A percentile compares a stretch with the other conserved stretches of the same genome.
These are phyloP conservation scores for Cylindrodendrum hubeiense DNA, from an alignment of 2,329 filamentous ascomycete genomes.

Conservation along the genomic window DNA sequence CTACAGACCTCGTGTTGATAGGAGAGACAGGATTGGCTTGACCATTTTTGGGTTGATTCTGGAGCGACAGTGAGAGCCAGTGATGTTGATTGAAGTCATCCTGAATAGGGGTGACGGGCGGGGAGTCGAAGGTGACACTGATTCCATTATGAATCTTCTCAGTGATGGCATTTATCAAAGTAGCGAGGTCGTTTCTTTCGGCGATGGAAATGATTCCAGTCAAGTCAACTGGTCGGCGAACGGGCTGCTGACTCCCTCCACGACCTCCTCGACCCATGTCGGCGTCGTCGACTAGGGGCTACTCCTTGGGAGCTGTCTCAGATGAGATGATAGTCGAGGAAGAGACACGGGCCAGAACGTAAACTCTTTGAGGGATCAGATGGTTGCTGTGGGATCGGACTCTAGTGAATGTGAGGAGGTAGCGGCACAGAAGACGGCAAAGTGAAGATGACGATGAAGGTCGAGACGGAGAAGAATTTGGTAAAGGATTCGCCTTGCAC, in stretches of 20 bases:
- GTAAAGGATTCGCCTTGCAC: too few relatives aligned
- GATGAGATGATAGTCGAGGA: background rate
- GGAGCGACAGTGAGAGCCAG: slow-evolving; percentile 52
- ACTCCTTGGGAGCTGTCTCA: background rate
- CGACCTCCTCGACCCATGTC: slow-evolving; percentile 57
- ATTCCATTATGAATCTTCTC: slow-evolving; percentile 68
- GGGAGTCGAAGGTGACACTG: slow-evolving; percentile 63
- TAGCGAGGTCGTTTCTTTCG: slow-evolving; percentile 66
- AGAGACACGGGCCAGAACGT: background rate
- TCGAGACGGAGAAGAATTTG: slow-evolving; percentile 24
- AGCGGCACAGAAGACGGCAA: slow-evolving; percentile 21
- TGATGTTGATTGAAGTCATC: slow-evolving; percentile 48
- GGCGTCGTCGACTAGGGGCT: slow-evolving; percentile 1
- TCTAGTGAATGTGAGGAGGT: slow-evolving; percentile 2
- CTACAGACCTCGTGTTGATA: slow-evolving; percentile 11
- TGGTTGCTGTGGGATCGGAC: background rate
- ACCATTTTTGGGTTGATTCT: slow-evolving; percentile 43
- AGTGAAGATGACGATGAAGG: slow-evolving; percentile 13
- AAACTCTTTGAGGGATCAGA: background rate
- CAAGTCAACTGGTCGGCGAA: slow-evolving; percentile 63
- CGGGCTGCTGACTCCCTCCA: slow-evolving; percentile 47
- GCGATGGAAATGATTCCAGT: slow-evolving; percentile 60
- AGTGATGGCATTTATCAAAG: slow-evolving; percentile 64
- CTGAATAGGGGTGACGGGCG: slow-evolving; percentile 50
- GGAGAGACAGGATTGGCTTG: slow-evolving; percentile 15